Conservation (phyloP, 441 rosid genomes). For the Mallotus repandus region DNA sequence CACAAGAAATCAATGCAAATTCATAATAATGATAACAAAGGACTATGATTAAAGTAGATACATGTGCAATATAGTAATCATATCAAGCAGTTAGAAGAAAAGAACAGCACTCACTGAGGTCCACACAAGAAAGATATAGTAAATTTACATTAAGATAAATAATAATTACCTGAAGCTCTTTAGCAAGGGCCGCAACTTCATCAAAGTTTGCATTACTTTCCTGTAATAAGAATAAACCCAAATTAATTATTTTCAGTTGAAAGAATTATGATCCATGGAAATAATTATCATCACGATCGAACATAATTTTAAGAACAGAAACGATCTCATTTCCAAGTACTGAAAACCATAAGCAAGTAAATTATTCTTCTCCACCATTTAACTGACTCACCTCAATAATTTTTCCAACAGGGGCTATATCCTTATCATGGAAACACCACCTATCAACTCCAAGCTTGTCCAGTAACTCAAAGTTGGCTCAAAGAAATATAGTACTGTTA, state of each 20-base stretch:
- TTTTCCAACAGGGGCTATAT: slow-evolving; percentile 84
- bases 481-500: too few relatives aligned
- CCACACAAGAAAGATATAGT: background rate
- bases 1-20: background rate
- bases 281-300: background rate
- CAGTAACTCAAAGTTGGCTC: slow-evolving; percentile 94
- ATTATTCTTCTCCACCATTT: background rate
- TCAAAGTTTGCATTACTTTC: slow-evolving; percentile 88
- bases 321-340: background rate
- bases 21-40: too few relatives aligned
- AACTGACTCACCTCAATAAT: slow-evolving; percentile 59
- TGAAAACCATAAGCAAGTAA: background rate
- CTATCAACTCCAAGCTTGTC: slow-evolving; percentile 43
- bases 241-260: too few relatives aligned
- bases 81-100: background rate
- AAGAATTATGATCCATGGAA: too few relatives aligned
- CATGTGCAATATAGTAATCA: background rate
- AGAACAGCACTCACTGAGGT: background rate
- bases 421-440: slow-evolving; percentile 84
- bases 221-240: slow-evolving; percentile 31
- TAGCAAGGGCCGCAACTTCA: slow-evolving; percentile 90
- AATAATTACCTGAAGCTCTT: slow-evolving; percentile 70
- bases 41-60: background rate
- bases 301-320: background rate
- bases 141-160: background rate